These are phyloP conservation scores for Colletotrichum echinochloae DNA, from an alignment of 2,329 filamentous ascomycete species.

Conservation along the genomic window DNA sequence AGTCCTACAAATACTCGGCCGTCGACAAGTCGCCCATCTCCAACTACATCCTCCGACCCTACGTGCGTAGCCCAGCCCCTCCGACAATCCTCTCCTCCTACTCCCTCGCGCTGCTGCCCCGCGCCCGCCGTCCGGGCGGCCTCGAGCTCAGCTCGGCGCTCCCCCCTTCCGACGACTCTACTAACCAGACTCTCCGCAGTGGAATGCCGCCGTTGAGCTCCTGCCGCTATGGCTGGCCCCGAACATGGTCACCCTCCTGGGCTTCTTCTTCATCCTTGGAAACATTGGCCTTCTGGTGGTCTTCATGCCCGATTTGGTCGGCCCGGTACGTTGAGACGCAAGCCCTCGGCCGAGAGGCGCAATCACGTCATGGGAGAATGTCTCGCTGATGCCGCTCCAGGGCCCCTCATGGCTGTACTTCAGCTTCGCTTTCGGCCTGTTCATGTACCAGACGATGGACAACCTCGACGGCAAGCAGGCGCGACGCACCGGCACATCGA, in stretches of 20 bases:
- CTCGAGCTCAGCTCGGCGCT: slow-evolving; percentile 12
- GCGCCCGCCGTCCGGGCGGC: slow-evolving; percentile 34
- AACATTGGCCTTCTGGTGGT: slow-evolving; percentile 83
- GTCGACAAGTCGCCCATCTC: slow-evolving; percentile 97
- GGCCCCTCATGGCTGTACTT: slow-evolving; percentile 94
- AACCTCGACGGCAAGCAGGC: slow-evolving; percentile 99
- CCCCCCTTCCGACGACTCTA: slow-evolving; percentile 38
- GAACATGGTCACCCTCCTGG: slow-evolving; percentile 96
- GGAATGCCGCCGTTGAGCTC: slow-evolving; percentile 94
- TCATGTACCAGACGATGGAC: slow-evolving; percentile 99
- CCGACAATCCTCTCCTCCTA: slow-evolving; percentile 29
- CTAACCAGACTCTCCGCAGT: slow-evolving; percentile 66
- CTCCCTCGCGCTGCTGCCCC: slow-evolving; percentile 32
- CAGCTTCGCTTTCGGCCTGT: slow-evolving; percentile 94
- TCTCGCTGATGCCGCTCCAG: slow-evolving; percentile 54
- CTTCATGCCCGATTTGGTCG: slow-evolving; percentile 89
- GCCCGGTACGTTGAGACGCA: slow-evolving; percentile 74
- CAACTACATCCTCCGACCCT: slow-evolving; percentile 92
- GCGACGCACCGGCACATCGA: slow-evolving; percentile 92
- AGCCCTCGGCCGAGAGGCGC: slow-evolving; percentile 10
- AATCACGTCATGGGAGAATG: slow-evolving; percentile 32
- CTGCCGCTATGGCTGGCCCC: slow-evolving; percentile 96
- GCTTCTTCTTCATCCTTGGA: slow-evolving; percentile 91
- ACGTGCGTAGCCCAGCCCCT: slow-evolving; percentile 75
- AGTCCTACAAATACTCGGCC: slow-evolving; percentile 96